Evolutionary conservation across 2,329 filamentous ascomycete species (phyloP).

Genomic region (Diplodia corticola): DNA sequence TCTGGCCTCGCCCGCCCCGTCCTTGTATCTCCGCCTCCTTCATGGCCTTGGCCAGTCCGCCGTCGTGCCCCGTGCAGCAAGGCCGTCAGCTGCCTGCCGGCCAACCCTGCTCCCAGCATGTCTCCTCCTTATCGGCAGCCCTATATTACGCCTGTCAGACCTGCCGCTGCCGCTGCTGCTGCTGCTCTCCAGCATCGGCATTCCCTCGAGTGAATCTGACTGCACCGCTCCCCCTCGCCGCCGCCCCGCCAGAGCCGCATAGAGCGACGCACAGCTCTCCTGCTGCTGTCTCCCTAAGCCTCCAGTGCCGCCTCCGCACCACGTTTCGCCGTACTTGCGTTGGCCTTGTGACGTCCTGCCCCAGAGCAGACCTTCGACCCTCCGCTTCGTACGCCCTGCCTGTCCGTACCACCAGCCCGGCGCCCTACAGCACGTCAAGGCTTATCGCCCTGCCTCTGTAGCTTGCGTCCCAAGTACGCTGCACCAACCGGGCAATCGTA

Average conservation of each 20-base stretch:
- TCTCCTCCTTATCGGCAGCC: not conserved
- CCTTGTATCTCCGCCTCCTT: conserved; percentile 7
- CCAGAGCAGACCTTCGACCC: not conserved
- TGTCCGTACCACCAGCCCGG: conserved; percentile 2
- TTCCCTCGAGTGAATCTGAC: not conserved
- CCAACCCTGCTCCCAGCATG: not conserved
- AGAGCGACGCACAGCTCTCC: conserved; percentile 15
- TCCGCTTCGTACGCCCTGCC: conserved; percentile 4
- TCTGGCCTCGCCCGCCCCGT: conserved; percentile 2
- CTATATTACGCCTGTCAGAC: conserved; percentile 15
- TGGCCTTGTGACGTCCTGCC: not conserved
- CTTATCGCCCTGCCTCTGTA: conserved; percentile 5
- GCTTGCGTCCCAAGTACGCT: conserved; percentile 1
- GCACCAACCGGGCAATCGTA: not conserved
- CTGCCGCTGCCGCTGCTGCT: not conserved
- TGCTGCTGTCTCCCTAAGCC: conserved; percentile 7
- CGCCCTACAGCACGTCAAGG: conserved; percentile 11
- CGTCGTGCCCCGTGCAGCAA: conserved; percentile 8
- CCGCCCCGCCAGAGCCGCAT: conserved; percentile 4
- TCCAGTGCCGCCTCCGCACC: not conserved
- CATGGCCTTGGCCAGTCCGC: not conserved
- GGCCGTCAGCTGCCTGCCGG: conserved; percentile 7
- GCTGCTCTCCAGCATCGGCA: not conserved
- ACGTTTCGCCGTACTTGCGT: not conserved
- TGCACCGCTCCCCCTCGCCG: not conserved